Base-by-base conservation (phyloP, 2,329 filamentous ascomycete genomes). In the Apiospora malaysiana region DNA sequence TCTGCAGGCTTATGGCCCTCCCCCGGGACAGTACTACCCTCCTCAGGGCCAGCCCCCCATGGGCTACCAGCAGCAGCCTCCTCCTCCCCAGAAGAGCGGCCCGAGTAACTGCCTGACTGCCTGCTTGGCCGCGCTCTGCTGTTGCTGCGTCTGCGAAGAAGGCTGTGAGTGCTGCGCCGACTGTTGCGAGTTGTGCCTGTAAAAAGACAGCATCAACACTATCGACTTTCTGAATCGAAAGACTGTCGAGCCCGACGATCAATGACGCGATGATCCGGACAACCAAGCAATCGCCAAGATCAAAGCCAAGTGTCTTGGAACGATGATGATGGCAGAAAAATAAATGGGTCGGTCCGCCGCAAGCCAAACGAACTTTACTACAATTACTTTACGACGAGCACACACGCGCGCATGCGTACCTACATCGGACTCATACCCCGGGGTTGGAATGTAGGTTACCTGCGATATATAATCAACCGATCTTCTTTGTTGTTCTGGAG, bases 111-210 rank as follows among this genome's bases (percentile, higher is more conserved):
- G 84, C 73, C 78, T 86, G 59, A 79, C 82, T 72, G 83, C 81
- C 70, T 86, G 85, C 77, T 77, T 87, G 14, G 85, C 85, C 40
- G 80, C 82, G 18, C 74, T 86, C 49, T 86, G 85, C 77, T 87
- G 85, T 76, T 87, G 86, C 78, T 87, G 85, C 75, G 81, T 85
- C 70, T 84, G 83, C 73, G 85, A 86, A 74, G 83, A 87, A 74
- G 82, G 83, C 69, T 86, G 85, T 77, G 85, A 88, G 18, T 71
- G 70, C 40, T 71, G 70, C 49, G 70, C 70, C 63, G 70, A 71
- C 40, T 71, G 70, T 68, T 71, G 70, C 68, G 70, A 71, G 37
- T 25, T 71, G 27, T 71, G 70, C 23, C 68, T 71, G 25, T 71
- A 70, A 70, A 16, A 42, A 46, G n/a, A 45, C n/a, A n/a, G n/a